These are phyloP conservation scores for Dillenia suffruticosa DNA, from an alignment of 164 flowering plant genomes.

Conservation along the genomic window DNA sequence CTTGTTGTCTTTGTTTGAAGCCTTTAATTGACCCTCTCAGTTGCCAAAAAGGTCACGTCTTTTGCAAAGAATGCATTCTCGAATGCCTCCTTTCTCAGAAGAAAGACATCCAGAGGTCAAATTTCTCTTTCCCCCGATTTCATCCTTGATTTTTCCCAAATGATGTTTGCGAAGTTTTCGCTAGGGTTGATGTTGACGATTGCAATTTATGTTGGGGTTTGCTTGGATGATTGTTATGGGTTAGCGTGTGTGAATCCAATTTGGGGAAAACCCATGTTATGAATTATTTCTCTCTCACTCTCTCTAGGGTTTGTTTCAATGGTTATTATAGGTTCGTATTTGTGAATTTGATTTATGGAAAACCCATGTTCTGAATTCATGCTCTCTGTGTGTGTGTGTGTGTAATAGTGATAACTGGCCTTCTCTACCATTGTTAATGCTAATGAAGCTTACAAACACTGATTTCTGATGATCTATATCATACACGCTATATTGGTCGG, in stretches of 20 bases:
- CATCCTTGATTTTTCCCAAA: not conserved
- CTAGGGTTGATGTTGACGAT: not conserved
- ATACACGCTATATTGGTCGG: too few species aligned
- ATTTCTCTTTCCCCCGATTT: not conserved
- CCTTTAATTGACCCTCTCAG: slow-evolving; percentile 81
- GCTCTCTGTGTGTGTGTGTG: too few species aligned
- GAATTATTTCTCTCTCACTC: not conserved
- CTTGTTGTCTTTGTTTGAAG: slow-evolving; percentile 85
- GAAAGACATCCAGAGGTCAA: slow-evolving; percentile 87
- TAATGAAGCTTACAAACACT: too few species aligned
- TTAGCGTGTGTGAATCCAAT: not conserved
- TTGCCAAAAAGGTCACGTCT: slow-evolving; percentile 90
- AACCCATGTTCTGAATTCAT: too few species aligned
- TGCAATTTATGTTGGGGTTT: not conserved
- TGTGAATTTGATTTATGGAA: too few species aligned
- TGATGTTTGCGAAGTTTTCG: not conserved
- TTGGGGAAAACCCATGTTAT: not conserved
- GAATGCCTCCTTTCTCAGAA: slow-evolving; percentile 88
- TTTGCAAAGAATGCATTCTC: slow-evolving; percentile 91
- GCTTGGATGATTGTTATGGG: not conserved
- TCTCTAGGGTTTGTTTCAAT: not conserved
- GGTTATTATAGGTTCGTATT: too few species aligned
- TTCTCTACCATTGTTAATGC: too few species aligned
- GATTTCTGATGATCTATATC: too few species aligned
- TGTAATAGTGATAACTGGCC: too few species aligned